Conservation (phyloP, 1,284 basidiomycete genomes). For the Neolentinus lepideus region DNA sequence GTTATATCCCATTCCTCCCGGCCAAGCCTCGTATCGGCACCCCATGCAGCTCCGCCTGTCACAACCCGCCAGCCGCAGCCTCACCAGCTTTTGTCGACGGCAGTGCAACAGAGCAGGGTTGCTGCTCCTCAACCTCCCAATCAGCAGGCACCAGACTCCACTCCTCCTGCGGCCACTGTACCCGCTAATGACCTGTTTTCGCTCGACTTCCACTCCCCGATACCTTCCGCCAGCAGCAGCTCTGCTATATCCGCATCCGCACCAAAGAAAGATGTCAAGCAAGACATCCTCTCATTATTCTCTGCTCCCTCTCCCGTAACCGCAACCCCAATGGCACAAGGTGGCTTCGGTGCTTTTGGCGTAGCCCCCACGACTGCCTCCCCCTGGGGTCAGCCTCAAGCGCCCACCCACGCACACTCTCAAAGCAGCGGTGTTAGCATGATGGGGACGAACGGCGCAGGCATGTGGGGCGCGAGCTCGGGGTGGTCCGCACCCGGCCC, state of each 20-base stretch:
- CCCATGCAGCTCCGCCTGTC: slow-evolving; percentile 19
- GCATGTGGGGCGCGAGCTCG: slow-evolving; percentile 59
- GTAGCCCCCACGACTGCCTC: slow-evolving; percentile 10
- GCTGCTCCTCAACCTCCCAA: slow-evolving; percentile 2
- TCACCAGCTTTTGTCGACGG: slow-evolving; percentile 43
- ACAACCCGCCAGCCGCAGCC: slow-evolving; percentile 45
- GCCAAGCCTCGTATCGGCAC: slow-evolving; percentile 13
- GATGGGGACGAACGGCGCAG: slow-evolving; percentile 47
- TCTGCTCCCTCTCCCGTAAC: slow-evolving; percentile 36
- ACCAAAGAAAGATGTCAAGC: slow-evolving; percentile 66
- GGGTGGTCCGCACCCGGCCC: slow-evolving; percentile 42
- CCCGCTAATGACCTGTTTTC: slow-evolving; percentile 69
- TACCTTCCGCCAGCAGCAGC: slow-evolving; percentile 24
- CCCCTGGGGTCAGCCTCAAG: slow-evolving; percentile 11
- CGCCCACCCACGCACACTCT: slow-evolving; percentile 15
- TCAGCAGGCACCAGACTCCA: slow-evolving; percentile 3
- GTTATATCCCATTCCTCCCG: slow-evolving; percentile 22
- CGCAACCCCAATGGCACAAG: slow-evolving; percentile 18
- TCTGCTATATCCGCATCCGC: slow-evolving; percentile 16
- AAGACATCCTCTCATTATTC: slow-evolving; percentile 85
- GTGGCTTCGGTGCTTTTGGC: slow-evolving; percentile 19
- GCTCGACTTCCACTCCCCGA: slow-evolving; percentile 71
- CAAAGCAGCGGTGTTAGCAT: slow-evolving; percentile 38
- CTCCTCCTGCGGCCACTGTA: slow-evolving; percentile 11
- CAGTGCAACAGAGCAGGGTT: neutral